These are phyloP conservation scores for Shiraia sp. DNA, from an alignment of 2,329 filamentous ascomycete species.

Conservation along the genomic window DNA sequence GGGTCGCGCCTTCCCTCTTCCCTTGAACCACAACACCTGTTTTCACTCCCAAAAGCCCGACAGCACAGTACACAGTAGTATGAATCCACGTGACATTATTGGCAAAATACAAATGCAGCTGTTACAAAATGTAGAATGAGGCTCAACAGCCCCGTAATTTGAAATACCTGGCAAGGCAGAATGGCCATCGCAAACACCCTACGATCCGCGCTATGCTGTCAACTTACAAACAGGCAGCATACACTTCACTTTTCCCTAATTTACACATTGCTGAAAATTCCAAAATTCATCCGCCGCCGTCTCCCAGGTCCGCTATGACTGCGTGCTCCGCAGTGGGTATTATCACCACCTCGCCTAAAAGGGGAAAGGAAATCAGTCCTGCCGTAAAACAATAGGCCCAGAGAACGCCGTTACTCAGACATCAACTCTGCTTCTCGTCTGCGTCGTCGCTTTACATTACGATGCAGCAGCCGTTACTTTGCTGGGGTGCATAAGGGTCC, in stretches of 20 bases:
- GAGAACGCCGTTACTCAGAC: slow-evolving; percentile 45
- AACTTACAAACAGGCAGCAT: no score
- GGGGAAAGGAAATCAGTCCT: slow-evolving; percentile 40
- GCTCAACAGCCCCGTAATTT: slow-evolving; percentile 32
- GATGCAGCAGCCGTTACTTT: slow-evolving; percentile 88
- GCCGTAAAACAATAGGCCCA: slow-evolving; percentile 39
- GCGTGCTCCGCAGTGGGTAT: slow-evolving; percentile 41
- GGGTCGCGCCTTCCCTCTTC: neutral
- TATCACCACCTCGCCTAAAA: slow-evolving; percentile 38
- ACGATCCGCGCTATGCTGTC: slow-evolving; percentile 6
- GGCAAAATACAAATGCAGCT: neutral
- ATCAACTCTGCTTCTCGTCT: slow-evolving; percentile 36
- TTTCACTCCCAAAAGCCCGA: neutral
- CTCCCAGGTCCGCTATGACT: slow-evolving; percentile 26
- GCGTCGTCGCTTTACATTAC: slow-evolving; percentile 71
- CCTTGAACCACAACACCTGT: neutral
- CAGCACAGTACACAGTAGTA: neutral
- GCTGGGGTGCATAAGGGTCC: slow-evolving; percentile 97
- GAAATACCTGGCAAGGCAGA: slow-evolving; percentile 33
- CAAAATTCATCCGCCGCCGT: slow-evolving; percentile 34
- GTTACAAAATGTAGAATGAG: slow-evolving; percentile 12
- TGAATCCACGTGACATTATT: neutral
- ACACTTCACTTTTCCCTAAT: slow-evolving; percentile 33
- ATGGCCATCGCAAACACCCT: slow-evolving; percentile 29
- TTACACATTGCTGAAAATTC: slow-evolving; percentile 47